Conservation (phyloP, 495 filamentous ascomycete species). For the Terfezia claveryi region DNA sequence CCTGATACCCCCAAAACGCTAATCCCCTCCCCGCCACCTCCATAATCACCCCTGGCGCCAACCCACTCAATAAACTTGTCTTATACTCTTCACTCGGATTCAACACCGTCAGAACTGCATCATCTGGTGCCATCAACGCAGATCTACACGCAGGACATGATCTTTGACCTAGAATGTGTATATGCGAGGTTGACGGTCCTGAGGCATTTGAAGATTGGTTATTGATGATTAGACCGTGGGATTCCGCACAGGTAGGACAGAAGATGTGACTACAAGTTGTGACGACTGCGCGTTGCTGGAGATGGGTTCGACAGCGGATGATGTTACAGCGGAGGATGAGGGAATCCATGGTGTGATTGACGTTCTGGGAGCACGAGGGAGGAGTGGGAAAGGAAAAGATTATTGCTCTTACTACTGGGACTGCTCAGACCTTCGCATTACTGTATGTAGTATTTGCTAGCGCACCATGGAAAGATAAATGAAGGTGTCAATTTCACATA, state of each 20-base stretch:
- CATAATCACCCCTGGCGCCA: constrained; percentile 67
- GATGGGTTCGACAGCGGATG: constrained; percentile 50
- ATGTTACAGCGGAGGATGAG: constrained; percentile 53
- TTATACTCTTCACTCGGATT: constrained; percentile 88
- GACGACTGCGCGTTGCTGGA: constrained; percentile 59
- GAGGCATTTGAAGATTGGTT: constrained; percentile 2
- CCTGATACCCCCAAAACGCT: constrained; percentile 80
- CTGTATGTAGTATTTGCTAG: too few relatives aligned
- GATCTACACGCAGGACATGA: constrained; percentile 68
- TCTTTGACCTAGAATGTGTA: constrained; percentile 25
- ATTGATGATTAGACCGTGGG: constrained; percentile 39
- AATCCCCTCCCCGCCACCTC: constrained; percentile 72
- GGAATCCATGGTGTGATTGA: constrained; percentile 14
- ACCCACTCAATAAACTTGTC: constrained; percentile 65
- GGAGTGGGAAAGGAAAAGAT: not conserved
- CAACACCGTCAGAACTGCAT: constrained; percentile 51
- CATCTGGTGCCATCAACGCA: constrained; percentile 47
- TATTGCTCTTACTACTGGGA: too few relatives aligned
- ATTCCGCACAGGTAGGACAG: constrained; percentile 53
- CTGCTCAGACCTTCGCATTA: too few relatives aligned
- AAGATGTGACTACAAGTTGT: constrained; percentile 89
- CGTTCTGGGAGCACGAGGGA: not conserved
- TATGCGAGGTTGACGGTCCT: too few relatives aligned
- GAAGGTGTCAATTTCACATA: too few relatives aligned
- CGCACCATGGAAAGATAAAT: too few relatives aligned